Conservation (phyloP, 768 basidiomycete genomes). For the Crassisporium funariophilum region DNA sequence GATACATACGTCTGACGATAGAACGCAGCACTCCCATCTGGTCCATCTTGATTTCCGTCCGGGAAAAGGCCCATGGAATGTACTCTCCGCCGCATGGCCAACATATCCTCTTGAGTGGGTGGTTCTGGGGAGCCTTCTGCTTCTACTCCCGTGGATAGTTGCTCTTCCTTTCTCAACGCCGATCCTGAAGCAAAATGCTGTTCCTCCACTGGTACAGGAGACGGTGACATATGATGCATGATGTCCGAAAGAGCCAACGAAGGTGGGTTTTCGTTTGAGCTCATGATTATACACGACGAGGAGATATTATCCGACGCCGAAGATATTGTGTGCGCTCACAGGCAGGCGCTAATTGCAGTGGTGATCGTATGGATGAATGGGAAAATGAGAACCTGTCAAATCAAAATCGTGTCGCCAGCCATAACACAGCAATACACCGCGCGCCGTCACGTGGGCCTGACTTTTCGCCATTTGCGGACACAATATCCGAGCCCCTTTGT, state of each 20-base stretch:
- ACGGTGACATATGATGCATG: slow-evolving; percentile 54
- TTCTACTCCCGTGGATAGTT: slow-evolving; percentile 4
- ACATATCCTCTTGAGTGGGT: slow-evolving; percentile 49
- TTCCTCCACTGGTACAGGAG: slow-evolving; percentile 41
- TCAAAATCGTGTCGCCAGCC: no score
- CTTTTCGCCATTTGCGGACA: no score
- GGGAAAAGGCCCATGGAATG: slow-evolving; percentile 42
- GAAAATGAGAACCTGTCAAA: no score
- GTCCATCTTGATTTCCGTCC: slow-evolving; percentile 20
- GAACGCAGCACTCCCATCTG: background rate
- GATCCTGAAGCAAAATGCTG: slow-evolving; percentile 14
- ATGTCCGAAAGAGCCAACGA: slow-evolving; percentile 57
- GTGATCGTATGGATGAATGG: no score
- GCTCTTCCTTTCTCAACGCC: slow-evolving; percentile 20
- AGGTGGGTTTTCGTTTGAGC: slow-evolving; percentile 23
- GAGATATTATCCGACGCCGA: background rate
- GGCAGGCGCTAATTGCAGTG: no score
- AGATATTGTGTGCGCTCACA: no score
- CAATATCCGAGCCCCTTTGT: no score
- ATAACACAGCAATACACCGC: no score
- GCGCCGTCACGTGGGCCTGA: no score
- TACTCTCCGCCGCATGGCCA: slow-evolving; percentile 48
- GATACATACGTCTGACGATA: slow-evolving; percentile 1
- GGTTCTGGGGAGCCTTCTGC: slow-evolving; percentile 30
- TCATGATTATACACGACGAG: slow-evolving; percentile 14